Base-by-base conservation (phyloP, 306 rosid species). In the Ammopiptanthus mongolicus region DNA sequence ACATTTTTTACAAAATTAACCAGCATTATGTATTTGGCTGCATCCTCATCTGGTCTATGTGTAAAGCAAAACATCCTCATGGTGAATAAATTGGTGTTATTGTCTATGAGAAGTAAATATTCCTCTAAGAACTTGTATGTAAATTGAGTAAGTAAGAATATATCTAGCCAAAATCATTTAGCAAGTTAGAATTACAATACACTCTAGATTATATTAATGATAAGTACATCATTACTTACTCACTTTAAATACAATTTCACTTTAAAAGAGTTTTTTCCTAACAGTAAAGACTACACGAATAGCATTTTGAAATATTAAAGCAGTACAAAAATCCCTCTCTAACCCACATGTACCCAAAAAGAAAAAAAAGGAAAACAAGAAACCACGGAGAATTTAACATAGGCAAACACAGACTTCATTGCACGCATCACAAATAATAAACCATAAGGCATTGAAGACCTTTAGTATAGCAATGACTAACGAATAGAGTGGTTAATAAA, bases 1-100 rank as follows among this genome's bases (percentile, higher is more conserved):
- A 51, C 55, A 63, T n/a, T n/a, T n/a, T 70, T 44, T 56, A 47
- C 71, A 65, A 37, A 3, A 63, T 19, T 53, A 65, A 57, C 71
- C 37, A 36, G 72, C 71, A 57, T 65, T 39, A 19, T 74, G 48
- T 23, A 42, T 69, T 52, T 75, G 73, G 72, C 71, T 28, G 76
- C 72, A 28, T 65, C 79, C 36, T 37, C 13, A 36, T 53, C 71
- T 37, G 44, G 12, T 37, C 44, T 37, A 11, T 14, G 33, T 67
- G 71, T 37, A 67, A 66, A 80, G 80, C 51, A 74, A 50, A 57
- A 42, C 60, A 60, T 9, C 67, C 60, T 14, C 42, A 12, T 60
- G 14, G 56, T 66, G 66, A 65, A 48, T 73, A 47, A 58, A 74
- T 13, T 59, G 58, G 71, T 57, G 56, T 41, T 41, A 36, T 55